Base-by-base conservation (phyloP, 176 grass and related monocot genomes). In the Oryza meridionalis region DNA sequence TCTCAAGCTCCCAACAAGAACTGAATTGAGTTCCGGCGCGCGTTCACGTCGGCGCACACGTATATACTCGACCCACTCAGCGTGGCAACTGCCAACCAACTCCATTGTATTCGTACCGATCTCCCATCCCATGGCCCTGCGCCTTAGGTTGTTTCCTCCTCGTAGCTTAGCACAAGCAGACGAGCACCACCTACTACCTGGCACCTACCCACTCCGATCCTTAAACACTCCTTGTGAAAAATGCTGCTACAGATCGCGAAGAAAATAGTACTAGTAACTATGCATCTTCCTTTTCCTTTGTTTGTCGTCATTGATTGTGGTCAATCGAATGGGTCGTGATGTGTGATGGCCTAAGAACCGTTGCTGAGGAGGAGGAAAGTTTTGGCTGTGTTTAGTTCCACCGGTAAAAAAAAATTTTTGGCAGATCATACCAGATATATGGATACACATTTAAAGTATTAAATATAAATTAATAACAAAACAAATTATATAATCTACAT, bases 1-100 rank as follows among this genome's bases (percentile, higher is more conserved):
- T 19, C 55, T 4, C 21, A 61, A 61, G 55, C 55, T 61, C 55
- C 55, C 83, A 78, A 42, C 84, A 64, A 72, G 50, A 64, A 85
- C 67, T 47, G 65, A 44, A 59, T 77, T 77, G 14, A 72, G 46
- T 58, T 24, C 43, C 12, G 4, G 12, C 1, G 32, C 32, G 22
- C 17, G 53, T 58, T 64, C 77, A 4, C 77, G 63, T 32, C 43
- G 11, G 11, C 37, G 1, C 6, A 38, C 65, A n/a, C 11, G 7
- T 24, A 45, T 55, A 7, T 19, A 13, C 50, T 55, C 16, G 16
- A 55, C 50, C 46, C 50, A 55, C 50, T 3, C 42, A 55, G 16
- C 19, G 50, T 19, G 50, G 4, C 45, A 84, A 74, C 73, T 21
- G 22, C 65, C 73, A 85, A 78, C 81, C 0, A n/a, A 32, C 31